phyloP scores from a whole-genome alignment of 176 grass and related monocot genomes.

The Bolboschoenus planiculmis region DNA sequence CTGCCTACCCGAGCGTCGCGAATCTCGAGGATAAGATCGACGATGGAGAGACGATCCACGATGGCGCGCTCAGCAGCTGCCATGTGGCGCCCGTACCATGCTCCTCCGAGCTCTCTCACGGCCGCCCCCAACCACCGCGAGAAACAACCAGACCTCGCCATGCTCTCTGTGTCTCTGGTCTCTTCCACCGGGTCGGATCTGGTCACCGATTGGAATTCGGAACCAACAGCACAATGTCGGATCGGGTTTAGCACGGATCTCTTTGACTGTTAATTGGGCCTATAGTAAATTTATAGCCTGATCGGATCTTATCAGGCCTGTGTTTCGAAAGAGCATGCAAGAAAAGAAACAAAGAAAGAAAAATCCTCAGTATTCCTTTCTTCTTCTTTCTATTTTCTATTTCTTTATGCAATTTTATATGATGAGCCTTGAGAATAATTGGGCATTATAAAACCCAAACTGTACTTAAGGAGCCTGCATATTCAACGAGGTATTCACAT shows the following conservation, averaged over 20 bases:
- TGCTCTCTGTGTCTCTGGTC: too few relatives aligned
- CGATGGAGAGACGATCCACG: conserved; percentile 40
- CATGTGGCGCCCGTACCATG: too few relatives aligned
- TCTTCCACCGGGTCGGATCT: too few relatives aligned
- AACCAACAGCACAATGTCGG: too few relatives aligned
- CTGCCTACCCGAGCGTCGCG: conserved; percentile 63
- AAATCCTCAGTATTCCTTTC: background rate
- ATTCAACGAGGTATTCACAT: background rate
- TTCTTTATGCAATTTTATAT: background rate
- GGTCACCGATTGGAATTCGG: too few relatives aligned
- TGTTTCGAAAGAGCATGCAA: too few relatives aligned
- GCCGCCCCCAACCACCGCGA: too few relatives aligned
- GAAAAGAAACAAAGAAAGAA: background rate
- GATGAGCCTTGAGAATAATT: background rate
- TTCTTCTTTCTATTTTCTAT: background rate
- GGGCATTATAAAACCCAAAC: background rate
- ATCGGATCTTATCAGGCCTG: background rate
- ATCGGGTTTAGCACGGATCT: background rate
- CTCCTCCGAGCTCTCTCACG: too few relatives aligned
- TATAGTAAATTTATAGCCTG: background rate
- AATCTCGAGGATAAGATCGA: conserved; percentile 65
- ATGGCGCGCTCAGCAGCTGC: conserved; percentile 44
- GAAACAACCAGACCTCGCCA: too few relatives aligned
- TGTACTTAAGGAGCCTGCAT: background rate
- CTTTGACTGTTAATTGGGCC: background rate